A percentile compares a stretch with the other conserved stretches of the same genome.
Conservation (phyloP, 768 basidiomycete genomes). For the Suillus luteus region DNA sequence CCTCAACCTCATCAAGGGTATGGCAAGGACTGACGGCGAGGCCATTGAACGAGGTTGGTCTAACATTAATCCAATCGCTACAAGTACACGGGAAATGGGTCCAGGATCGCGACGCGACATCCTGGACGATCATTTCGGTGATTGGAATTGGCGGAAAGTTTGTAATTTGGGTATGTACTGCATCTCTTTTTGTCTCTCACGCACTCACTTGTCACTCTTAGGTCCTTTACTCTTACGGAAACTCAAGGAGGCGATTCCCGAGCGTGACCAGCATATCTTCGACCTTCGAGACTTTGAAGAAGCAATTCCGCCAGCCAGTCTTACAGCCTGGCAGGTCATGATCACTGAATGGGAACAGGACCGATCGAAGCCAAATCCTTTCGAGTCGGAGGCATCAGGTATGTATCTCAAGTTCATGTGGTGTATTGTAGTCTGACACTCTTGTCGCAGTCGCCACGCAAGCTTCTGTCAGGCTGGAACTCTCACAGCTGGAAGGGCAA, state of each 20-base stretch:
- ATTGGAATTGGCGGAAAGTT: neutral
- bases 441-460: neutral
- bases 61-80: neutral
- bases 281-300: neutral
- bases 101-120: neutral
- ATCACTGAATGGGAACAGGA: neutral
- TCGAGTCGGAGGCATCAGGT: neutral
- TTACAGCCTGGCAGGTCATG: neutral
- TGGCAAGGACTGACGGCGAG: neutral
- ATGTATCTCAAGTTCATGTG: neutral
- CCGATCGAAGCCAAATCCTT: neutral
- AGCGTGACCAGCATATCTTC: neutral
- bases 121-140: neutral
- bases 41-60: neutral
- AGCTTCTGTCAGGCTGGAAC: neutral
- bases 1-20: neutral
- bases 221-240: neutral
- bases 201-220: neutral
- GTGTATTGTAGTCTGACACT: neutral
- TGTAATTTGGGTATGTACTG: constrained; percentile 28
- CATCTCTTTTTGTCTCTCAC: constrained; percentile 28
- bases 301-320: neutral
- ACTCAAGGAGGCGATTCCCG: neutral
- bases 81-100: neutral
- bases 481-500: neutral